Evolutionary conservation across 805 yeast genomes (phyloP).

Genomic region (Metschnikowia santaceciliae): DNA sequence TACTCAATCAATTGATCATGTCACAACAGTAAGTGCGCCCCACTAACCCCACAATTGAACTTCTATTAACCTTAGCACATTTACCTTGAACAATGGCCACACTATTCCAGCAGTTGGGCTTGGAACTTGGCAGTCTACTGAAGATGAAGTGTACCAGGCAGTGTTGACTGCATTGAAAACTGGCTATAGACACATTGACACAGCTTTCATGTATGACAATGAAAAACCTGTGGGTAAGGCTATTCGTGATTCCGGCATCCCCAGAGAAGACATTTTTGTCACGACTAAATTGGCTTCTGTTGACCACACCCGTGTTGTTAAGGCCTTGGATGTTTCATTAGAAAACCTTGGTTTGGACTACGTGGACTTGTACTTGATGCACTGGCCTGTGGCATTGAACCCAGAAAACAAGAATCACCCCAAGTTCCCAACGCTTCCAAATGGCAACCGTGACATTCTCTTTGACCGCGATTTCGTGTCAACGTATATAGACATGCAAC

Average conservation of each 20-base stretch:
- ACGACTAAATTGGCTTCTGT: constrained; percentile 69
- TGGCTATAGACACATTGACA: constrained; percentile 48
- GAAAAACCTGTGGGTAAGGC: constrained; percentile 61
- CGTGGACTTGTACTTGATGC: constrained; percentile 74
- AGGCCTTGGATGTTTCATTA: constrained; percentile 56
- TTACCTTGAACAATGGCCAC: constrained; percentile 54
- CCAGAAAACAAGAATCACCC: constrained; percentile 30
- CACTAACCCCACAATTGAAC: background rate
- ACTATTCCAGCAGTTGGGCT: constrained; percentile 65
- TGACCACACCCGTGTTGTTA: constrained; percentile 48
- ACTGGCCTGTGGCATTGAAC: constrained; percentile 71
- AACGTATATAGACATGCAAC: constrained; percentile 64
- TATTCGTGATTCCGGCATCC: constrained; percentile 53
- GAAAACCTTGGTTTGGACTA: constrained; percentile 65
- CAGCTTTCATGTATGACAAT: constrained; percentile 53
- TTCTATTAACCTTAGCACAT: constrained; percentile 9
- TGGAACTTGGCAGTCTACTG: constrained; percentile 67
- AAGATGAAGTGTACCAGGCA: constrained; percentile 53
- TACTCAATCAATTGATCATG: background rate
- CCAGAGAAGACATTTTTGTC: constrained; percentile 61
- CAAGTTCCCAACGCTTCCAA: constrained; percentile 32
- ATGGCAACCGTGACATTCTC: constrained; percentile 34
- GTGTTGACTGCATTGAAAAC: constrained; percentile 56
- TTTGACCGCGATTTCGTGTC: constrained; percentile 42
- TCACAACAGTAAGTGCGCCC: constrained; percentile 1